Conservation (phyloP, 2,329 filamentous ascomycete species). For the Neonectria faginata region DNA sequence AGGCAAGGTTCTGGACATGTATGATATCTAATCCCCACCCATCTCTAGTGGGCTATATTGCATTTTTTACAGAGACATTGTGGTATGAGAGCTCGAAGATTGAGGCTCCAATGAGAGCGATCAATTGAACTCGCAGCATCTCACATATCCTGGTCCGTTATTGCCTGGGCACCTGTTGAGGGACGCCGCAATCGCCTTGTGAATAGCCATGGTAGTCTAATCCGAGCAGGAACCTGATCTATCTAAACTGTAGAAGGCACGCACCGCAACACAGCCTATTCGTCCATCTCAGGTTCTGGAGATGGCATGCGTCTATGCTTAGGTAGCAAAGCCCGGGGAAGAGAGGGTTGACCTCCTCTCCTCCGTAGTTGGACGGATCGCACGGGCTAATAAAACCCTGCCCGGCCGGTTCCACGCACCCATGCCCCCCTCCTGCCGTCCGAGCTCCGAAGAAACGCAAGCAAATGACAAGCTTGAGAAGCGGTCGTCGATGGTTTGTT, state of each 20-base stretch:
- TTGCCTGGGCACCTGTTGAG: background rate
- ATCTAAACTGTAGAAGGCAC: background rate
- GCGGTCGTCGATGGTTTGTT: conserved; percentile 15
- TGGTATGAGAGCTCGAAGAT: conserved; percentile 1
- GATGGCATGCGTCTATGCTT: too few relatives aligned
- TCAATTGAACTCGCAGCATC: conserved; percentile 13
- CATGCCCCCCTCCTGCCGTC: background rate
- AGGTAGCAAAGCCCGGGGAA: too few relatives aligned
- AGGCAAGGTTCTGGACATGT: conserved; percentile 35
- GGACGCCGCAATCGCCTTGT: background rate
- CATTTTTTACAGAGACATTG: conserved; percentile 23
- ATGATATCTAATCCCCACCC: conserved; percentile 43
- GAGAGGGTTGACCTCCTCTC: background rate
- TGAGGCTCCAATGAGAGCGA: conserved; percentile 19
- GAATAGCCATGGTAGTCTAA: background rate
- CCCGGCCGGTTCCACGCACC: conserved; percentile 21
- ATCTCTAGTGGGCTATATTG: conserved; percentile 25
- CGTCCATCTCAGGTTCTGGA: too few relatives aligned
- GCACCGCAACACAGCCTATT: too few relatives aligned
- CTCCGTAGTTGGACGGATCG: too few relatives aligned
- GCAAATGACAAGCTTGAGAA: background rate
- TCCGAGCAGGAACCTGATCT: background rate
- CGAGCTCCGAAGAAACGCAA: background rate
- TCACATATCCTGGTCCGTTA: background rate
- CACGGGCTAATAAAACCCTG: background rate